Evolutionary conservation across 257 asterid species (phyloP), one percentile per base, ranked within the genome.

Genomic region (Ajuga chamaepitys): DNA sequence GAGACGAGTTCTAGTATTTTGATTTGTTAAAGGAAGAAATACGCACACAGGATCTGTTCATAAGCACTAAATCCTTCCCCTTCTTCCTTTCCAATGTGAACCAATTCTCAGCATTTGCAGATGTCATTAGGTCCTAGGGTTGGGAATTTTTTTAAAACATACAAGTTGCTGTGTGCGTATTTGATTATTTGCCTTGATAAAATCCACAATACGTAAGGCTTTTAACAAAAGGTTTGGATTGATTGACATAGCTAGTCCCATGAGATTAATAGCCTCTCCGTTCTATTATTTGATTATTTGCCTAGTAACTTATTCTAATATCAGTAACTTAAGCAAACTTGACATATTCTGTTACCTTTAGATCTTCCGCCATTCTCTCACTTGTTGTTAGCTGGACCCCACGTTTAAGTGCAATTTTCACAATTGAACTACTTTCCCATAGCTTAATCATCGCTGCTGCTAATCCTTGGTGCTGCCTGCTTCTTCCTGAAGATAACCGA

Each of bases 361-460:
- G 83, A 80, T 94, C 97, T 80, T 94, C 99, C 10, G 99, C 97
- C 95, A 94, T 94, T 80, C 99, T 79, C 81, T 88, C 99, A 80
- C 99, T 94, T 26, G 97, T 86, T 50, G 99, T 90, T 65, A 94
- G 86, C 77, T 90, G 96, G 70, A 94, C 97, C 30, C 97, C 97
- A 35, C 95, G 95, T 76, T 94, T 94, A 46, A 94, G 86, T 35
- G 97, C 95, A 59, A 94, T 68, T 80, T 94, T 94, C 0, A 83
- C 95, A 55, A 94, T 85, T 17, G 95, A 86, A 82, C 99, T 90
- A 76, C 79, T 83, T 78, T 86, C 95, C 99, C 96, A 94, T 70
- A 94, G 72, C 87, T 90, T 94, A 70, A 83, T 68, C 91, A 94
- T 94, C 57, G 95, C 97, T 45, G 80, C 82, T 68, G 97, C 97